These are phyloP conservation scores for Dendrostoma leiphaemia DNA, from an alignment of 2,329 filamentous ascomycete species.

Conservation along the genomic window DNA sequence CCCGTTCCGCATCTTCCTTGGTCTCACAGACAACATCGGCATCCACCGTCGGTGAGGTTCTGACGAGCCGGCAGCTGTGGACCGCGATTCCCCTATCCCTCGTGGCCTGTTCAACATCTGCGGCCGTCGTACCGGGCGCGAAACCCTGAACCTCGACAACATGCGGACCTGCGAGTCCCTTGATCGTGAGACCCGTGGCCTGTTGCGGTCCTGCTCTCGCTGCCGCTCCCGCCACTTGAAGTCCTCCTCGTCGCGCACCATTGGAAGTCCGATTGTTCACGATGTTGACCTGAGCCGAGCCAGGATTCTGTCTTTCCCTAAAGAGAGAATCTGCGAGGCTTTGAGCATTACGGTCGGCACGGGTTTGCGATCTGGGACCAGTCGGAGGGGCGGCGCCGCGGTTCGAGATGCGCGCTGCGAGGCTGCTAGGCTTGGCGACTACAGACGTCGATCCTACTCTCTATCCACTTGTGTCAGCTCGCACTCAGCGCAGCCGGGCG, in stretches of 20 bases:
- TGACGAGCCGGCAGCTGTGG: constrained; percentile 64
- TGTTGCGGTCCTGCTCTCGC: constrained; percentile 23
- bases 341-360: constrained; percentile 41
- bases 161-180: constrained; percentile 70
- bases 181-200: constrained; percentile 61
- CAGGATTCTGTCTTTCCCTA: constrained; percentile 36
- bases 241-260: constrained; percentile 20
- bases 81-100: constrained; percentile 70
- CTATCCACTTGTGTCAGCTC: constrained; percentile 7
- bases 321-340: constrained; percentile 33
- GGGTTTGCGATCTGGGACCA: constrained; percentile 28
- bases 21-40: constrained; percentile 75
- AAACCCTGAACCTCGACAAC: constrained; percentile 78
- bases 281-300: constrained; percentile 33
- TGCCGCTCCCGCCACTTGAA: constrained; percentile 1
- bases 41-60: constrained; percentile 68
- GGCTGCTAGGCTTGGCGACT: constrained; percentile 32
- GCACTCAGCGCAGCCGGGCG: constrained; percentile 24
- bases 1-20: constrained; percentile 69
- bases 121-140: constrained; percentile 75
- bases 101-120: constrained; percentile 81
- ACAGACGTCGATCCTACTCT: constrained; percentile 27
- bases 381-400: constrained; percentile 33
- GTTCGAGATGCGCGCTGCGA: constrained; percentile 46
- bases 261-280: constrained; percentile 21